Conservation (phyloP, 2,329 filamentous ascomycete species). For the Aspergillus uvarum region DNA sequence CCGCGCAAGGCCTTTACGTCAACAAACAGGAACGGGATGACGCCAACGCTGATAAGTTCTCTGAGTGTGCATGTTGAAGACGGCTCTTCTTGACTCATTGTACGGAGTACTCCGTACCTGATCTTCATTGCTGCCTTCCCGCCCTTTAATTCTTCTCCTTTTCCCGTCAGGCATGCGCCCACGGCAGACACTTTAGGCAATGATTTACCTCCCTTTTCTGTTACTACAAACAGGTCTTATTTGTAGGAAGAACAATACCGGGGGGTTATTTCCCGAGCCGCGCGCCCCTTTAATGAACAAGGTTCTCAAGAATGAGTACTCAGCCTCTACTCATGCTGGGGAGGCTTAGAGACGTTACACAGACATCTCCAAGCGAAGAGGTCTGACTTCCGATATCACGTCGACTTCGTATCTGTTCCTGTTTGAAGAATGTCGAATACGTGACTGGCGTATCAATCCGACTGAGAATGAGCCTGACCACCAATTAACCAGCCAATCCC, state of each 20-base stretch:
- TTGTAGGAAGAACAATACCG: neutral
- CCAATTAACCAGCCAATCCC: too few relatives aligned
- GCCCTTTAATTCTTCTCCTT: neutral
- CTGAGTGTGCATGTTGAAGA: neutral
- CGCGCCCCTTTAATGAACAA: neutral
- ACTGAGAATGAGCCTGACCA: neutral
- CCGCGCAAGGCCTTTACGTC: constrained; percentile 7
- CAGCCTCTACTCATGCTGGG: neutral
- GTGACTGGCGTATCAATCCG: neutral
- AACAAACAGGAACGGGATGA: constrained; percentile 13
- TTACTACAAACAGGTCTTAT: neutral
- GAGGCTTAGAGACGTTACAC: neutral
- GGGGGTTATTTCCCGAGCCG: neutral
- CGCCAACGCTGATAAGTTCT: constrained; percentile 15
- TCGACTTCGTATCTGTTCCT: neutral
- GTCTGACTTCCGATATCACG: neutral
- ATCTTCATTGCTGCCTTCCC: neutral
- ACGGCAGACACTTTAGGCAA: neutral
- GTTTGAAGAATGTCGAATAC: neutral
- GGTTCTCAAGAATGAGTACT: neutral
- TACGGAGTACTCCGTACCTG: neutral
- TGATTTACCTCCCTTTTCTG: neutral
- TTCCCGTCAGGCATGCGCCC: neutral
- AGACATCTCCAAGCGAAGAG: neutral
- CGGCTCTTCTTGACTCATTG: too few relatives aligned